Base-by-base conservation (phyloP, 805 yeast genomes). In the Sugiyamaella chiloensis region DNA sequence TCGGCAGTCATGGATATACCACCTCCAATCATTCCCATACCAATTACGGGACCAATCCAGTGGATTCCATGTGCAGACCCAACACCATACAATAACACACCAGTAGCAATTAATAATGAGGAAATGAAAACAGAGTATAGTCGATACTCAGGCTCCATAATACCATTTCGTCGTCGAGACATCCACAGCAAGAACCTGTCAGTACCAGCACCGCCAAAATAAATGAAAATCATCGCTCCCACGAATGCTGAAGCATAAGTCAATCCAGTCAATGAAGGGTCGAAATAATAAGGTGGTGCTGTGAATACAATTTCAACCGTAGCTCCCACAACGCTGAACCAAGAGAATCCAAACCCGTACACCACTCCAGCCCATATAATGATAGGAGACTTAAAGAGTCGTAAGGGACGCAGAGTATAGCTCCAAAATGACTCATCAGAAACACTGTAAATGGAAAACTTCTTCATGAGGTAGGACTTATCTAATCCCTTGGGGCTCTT, bases 21-120 rank as follows among this genome's bases (percentile, higher is more conserved):
- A 61, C 79, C 80, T 17, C 81, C 75, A 27, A 79, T 63, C 34
- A 78, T 63, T 0, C 81, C 83, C 53, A 79, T 69, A 57, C 79
- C 77, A 0, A 80, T 59, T 1, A 80, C 71, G 1, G 84, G 84
- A 1, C 75, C 84, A 44, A 75, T 66, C 84, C 84, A 78, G 6
- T 60, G 53, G 55, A 77, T 79, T n/a, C 66, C 56, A 3, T 60
- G 67, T 19, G 67, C 60, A 0, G 79, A 61, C 2, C 81, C 67
- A 83, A 84, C 80, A 4, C 85, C 85, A 58, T 75, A 80, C 3
- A 84, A 85, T 71, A 80, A 73, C 36, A 79, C 64, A 2, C 85
- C 85, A 37, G 76, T 65, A 4, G 70, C 45, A 8, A 69, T 64
- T 2, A 75, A 47, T 7, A 76, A 51, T 48, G 71, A 60, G 17